These are phyloP conservation scores for Ophiostoma angusticollis DNA, from an alignment of 2,329 filamentous ascomycete species.

Conservation along the genomic window DNA sequence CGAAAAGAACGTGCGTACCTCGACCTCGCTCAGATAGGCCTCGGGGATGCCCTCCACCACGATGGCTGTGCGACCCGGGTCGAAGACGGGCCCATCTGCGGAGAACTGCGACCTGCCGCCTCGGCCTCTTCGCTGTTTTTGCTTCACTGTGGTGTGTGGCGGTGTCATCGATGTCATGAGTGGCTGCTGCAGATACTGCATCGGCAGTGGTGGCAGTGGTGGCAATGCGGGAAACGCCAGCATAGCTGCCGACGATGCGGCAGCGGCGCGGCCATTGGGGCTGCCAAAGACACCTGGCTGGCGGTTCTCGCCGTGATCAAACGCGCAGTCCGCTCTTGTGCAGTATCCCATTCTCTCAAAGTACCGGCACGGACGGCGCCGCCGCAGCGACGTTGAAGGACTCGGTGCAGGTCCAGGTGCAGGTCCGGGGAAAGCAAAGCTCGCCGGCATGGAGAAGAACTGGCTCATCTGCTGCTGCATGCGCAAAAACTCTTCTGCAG, in stretches of 20 bases:
- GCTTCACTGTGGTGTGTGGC: background rate
- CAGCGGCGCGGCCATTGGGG: background rate
- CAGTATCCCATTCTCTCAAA: constrained; percentile 65
- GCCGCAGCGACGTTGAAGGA: constrained; percentile 18
- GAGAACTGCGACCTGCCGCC: constrained; percentile 47
- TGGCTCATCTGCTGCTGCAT: constrained; percentile 42
- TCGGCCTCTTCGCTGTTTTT: constrained; percentile 14
- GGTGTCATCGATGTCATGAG: too few relatives aligned
- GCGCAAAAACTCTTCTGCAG: constrained; percentile 47
- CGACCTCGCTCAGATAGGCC: constrained; percentile 52
- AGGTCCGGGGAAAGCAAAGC: too few relatives aligned
- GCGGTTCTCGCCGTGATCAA: constrained; percentile 44
- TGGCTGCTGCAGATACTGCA: background rate
- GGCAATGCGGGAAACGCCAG: background rate
- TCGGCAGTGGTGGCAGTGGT: background rate
- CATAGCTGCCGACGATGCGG: background rate
- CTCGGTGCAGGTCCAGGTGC: background rate
- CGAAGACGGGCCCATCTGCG: constrained; percentile 46
- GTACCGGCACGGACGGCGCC: constrained; percentile 47
- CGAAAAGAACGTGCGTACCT: constrained; percentile 55
- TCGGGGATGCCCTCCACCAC: constrained; percentile 69
- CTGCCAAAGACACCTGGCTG: background rate
- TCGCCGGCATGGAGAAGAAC: constrained; percentile 22
- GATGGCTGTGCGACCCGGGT: constrained; percentile 52
- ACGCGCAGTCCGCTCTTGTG: constrained; percentile 53